Evolutionary conservation across 345 rosid species (phyloP).

Genomic region (Cardamine occulta): DNA sequence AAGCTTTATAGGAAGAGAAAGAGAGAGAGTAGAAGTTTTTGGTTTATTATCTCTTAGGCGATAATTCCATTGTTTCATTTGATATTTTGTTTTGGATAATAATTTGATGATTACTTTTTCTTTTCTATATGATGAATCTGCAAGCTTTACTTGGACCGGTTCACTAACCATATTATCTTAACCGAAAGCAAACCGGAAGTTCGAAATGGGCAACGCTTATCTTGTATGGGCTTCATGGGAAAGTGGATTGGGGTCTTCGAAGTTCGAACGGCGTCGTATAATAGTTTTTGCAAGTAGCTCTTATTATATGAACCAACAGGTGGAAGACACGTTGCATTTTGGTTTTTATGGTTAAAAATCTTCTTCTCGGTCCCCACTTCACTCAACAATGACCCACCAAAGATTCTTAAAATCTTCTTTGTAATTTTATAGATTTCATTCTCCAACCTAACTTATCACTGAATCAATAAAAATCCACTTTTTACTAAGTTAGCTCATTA

Average conservation of each 20-base stretch:
- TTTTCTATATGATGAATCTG: neutral
- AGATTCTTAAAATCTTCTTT: conserved; percentile 38
- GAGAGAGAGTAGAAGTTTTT: conserved; percentile 1
- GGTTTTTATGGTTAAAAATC: conserved; percentile 17
- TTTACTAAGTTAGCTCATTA: neutral
- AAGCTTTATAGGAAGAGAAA: conserved; percentile 30
- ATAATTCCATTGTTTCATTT: conserved; percentile 1
- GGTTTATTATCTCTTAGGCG: conserved; percentile 15
- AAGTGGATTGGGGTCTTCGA: neutral
- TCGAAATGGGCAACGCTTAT: neutral
- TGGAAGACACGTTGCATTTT: conserved; percentile 19
- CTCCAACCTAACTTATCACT: conserved; percentile 38
- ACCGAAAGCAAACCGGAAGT: conserved; percentile 2
- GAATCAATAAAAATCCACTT: neutral
- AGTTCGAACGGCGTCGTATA: conserved; percentile 19
- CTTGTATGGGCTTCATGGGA: conserved; percentile 13
- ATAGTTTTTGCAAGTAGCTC: neutral
- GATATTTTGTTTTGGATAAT: conserved; percentile 16
- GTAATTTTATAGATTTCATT: conserved; percentile 36
- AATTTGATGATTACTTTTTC: conserved; percentile 2
- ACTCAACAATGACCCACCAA: conserved; percentile 30
- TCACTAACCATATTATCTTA: neutral
- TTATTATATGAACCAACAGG: neutral
- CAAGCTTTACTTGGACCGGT: conserved; percentile 1
- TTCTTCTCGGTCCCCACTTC: conserved; percentile 32